A percentile compares a stretch with the other conserved stretches of the same genome.
Conservation (phyloP, 169 alveolate genomes). For the Eimeria praecox region DNA sequence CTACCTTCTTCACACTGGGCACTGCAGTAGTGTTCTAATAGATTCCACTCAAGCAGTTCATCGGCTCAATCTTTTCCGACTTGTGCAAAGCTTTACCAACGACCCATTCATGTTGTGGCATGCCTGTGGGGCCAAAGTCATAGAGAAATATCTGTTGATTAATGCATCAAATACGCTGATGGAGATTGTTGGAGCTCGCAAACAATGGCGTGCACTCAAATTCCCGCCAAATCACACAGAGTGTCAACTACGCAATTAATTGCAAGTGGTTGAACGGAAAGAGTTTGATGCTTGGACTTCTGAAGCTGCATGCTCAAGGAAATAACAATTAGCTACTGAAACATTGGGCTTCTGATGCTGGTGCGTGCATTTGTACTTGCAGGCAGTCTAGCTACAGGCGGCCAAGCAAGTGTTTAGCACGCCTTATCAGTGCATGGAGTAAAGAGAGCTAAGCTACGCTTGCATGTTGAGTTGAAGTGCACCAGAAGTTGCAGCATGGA, state of each 20-base stretch:
- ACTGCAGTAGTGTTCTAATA: not conserved
- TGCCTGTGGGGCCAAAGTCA: not conserved
- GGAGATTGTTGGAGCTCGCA: not conserved
- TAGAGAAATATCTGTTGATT: not conserved
- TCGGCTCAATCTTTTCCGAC: not conserved
- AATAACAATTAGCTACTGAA: not conserved
- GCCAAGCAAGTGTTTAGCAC: no score
- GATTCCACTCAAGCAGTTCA: not conserved
- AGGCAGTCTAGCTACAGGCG: not conserved
- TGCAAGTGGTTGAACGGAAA: not conserved
- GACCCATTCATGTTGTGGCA: not conserved
- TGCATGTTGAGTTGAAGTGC: not conserved
- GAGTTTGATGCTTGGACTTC: not conserved
- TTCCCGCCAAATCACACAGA: not conserved
- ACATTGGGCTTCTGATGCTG: not conserved
- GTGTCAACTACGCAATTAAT: not conserved
- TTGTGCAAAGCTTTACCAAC: not conserved
- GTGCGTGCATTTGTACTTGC: not conserved
- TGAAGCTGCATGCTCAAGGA: not conserved
- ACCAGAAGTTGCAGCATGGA: not conserved
- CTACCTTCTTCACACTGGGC: not conserved
- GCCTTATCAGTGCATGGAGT: no score
- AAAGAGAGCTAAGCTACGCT: not conserved
- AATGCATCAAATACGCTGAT: not conserved
- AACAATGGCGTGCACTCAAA: not conserved